phyloP scores from a whole-genome alignment of 2,329 filamentous ascomycete genomes.

The Aspergillus neotritici region DNA sequence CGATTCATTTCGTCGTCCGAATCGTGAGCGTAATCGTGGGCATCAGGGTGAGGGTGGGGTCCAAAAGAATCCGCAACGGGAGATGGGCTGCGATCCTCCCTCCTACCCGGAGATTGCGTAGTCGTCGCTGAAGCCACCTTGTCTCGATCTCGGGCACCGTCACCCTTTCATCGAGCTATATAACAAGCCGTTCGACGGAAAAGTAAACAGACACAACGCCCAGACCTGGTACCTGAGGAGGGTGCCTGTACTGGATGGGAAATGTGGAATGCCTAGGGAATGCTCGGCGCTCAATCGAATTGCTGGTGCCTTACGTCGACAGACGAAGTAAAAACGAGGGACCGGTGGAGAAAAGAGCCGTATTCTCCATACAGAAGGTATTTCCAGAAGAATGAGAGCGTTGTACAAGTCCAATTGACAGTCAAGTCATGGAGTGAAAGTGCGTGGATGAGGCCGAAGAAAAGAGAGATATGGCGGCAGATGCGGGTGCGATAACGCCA shows the following conservation, averaged over 20 bases:
- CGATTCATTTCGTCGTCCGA: slow-evolving; percentile 43
- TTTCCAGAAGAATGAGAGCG: not conserved
- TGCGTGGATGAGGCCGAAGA: not conserved
- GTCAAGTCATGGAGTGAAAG: no score
- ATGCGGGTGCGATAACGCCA: not conserved
- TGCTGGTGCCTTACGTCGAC: not conserved
- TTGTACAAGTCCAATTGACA: not conserved
- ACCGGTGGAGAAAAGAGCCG: not conserved
- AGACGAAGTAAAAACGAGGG: slow-evolving; percentile 3
- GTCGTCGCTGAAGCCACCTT: slow-evolving; percentile 29
- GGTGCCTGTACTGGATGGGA: not conserved
- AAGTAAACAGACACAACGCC: no score
- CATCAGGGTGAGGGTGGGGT: no score
- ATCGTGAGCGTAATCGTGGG: slow-evolving; percentile 16
- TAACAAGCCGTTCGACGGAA: not conserved
- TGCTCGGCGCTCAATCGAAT: not conserved
- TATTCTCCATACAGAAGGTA: slow-evolving; percentile 3
- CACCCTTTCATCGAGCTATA: not conserved
- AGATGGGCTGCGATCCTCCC: slow-evolving; percentile 28
- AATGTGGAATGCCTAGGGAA: not conserved
- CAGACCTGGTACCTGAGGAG: no score
- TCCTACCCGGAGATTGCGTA: slow-evolving; percentile 19
- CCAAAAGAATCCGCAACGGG: slow-evolving; percentile 27
- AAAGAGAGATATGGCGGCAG: not conserved
- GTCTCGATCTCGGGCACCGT: slow-evolving; percentile 8